These are phyloP conservation scores for Xylaria sp. DNA, from an alignment of 2,329 filamentous ascomycete genomes.

Conservation along the genomic window DNA sequence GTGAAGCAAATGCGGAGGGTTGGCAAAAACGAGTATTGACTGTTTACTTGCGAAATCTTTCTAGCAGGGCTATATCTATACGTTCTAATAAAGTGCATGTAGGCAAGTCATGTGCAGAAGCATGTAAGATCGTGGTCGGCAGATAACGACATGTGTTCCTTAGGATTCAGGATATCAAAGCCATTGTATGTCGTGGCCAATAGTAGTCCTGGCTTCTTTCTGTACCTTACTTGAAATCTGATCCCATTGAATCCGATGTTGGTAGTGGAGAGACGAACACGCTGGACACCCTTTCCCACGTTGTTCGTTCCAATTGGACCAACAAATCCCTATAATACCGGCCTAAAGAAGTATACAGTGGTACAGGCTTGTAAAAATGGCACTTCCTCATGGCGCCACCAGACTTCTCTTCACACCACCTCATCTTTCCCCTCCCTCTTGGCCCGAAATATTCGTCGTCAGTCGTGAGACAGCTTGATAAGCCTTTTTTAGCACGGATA, in stretches of 20 bases:
- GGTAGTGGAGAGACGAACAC: constrained; percentile 38
- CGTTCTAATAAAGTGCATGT: neutral
- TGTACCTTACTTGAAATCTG: constrained; percentile 30
- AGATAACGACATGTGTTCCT: constrained; percentile 6
- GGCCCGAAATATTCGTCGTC: constrained; percentile 35
- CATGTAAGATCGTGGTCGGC: neutral
- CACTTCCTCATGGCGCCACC: constrained; percentile 41
- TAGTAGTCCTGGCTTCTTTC: constrained; percentile 7
- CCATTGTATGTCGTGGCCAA: constrained; percentile 27
- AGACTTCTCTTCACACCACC: constrained; percentile 37
- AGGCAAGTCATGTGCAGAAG: neutral
- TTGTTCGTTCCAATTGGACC: constrained; percentile 47
- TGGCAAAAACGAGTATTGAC: neutral
- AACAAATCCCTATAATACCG: constrained; percentile 37
- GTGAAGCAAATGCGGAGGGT: neutral
- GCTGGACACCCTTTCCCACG: constrained; percentile 44
- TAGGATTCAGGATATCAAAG: constrained; percentile 21
- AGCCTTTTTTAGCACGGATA: constrained; percentile 39
- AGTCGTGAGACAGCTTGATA: constrained; percentile 32
- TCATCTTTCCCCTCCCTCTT: constrained; percentile 36
- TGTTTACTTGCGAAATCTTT: neutral
- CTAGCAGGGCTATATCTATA: neutral
- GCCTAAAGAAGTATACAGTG: constrained; percentile 34
- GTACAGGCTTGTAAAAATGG: constrained; percentile 40
- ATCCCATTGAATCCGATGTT: constrained; percentile 31